Evolutionary conservation across 495 filamentous ascomycete species (phyloP), one percentile per base, ranked within the genome.

Genomic region (Talaromyces borbonicus): DNA sequence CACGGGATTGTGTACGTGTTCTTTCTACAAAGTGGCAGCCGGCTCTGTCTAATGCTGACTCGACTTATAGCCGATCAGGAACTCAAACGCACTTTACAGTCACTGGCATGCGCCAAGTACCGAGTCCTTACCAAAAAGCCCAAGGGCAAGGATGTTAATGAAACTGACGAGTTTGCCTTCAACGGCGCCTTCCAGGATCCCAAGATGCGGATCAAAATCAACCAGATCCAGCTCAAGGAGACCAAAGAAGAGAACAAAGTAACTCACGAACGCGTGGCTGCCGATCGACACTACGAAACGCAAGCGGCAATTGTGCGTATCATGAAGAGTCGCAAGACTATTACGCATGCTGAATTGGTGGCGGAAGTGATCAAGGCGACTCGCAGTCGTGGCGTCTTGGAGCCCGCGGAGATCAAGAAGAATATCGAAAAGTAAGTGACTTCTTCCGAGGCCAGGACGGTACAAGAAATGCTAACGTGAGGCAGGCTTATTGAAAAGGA

Each of bases 261-360:
- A 53, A 97, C 89, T 2, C 87, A 96, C 59, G 83, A 95, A 63
- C 73, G 85, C 3, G 88, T 97, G 0, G 83, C 82, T 2, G 82
- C 83, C 23, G 93, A 99, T 55, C 72, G 92, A 19, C 85, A 94
- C 56, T 95, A 87, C 52, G 92, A 99, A 70, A 94, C 87, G 0
- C 93, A 99, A 61, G 93, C 92, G 11, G 93, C 93, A 1, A 90
- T 99, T 51, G 92, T 96, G 49, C 71, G 92, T 11, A 95, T 99
- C 53, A 88, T 99, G 88, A 99, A 99, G 82, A 82, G 79, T 51
- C 68, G 86, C 50, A 93, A 95, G 74, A 77, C 59, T n/a, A 87
- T 97, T 62, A 77, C 70, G 19, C 89, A 96, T 59, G 58, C 72
- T 25, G 85, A 92, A 60, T 63, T 99, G 20, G 81, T 97, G 8